These are phyloP conservation scores for Chrysosporium queenslandicum DNA, from an alignment of 2,329 filamentous ascomycete species.

Conservation along the genomic window DNA sequence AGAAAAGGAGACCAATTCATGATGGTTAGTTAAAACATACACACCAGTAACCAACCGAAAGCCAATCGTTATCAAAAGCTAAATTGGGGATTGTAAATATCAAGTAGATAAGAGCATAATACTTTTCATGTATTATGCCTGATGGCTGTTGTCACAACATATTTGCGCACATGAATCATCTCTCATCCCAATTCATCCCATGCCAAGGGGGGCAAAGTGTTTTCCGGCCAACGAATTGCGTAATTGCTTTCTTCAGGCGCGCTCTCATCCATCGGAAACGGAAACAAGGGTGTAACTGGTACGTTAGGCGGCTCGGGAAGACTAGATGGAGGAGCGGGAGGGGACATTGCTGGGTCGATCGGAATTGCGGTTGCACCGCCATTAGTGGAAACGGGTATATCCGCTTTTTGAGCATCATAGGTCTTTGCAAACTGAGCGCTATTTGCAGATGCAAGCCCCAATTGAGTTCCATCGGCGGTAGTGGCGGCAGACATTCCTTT, in stretches of 20 bases:
- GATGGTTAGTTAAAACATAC: not conserved
- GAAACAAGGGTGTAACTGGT: conserved; percentile 18
- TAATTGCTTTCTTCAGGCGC: conserved; percentile 15
- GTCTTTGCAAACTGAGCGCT: not conserved
- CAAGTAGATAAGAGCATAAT: too few species aligned
- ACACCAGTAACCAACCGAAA: not conserved
- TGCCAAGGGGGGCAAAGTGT: conserved; percentile 33
- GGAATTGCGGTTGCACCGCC: conserved; percentile 14
- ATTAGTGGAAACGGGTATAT: not conserved
- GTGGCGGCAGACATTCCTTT: not conserved
- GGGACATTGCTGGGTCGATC: conserved; percentile 27
- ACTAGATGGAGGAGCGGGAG: conserved; percentile 26
- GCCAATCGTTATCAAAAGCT: too few species aligned
- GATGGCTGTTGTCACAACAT: not conserved
- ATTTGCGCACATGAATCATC: not conserved
- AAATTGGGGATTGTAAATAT: too few species aligned
- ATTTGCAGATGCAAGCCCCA: not conserved
- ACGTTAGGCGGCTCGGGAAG: conserved; percentile 14
- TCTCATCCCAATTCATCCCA: conserved; percentile 31
- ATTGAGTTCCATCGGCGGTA: not conserved
- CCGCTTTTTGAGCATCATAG: not conserved
- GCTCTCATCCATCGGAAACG: conserved; percentile 29
- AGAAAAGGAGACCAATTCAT: not conserved
- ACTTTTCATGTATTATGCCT: too few species aligned
- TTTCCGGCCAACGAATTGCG: conserved; percentile 28